These are phyloP conservation scores for Aspergillus sp. DNA, from an alignment of 2,329 filamentous ascomycete genomes.

Conservation along the genomic window DNA sequence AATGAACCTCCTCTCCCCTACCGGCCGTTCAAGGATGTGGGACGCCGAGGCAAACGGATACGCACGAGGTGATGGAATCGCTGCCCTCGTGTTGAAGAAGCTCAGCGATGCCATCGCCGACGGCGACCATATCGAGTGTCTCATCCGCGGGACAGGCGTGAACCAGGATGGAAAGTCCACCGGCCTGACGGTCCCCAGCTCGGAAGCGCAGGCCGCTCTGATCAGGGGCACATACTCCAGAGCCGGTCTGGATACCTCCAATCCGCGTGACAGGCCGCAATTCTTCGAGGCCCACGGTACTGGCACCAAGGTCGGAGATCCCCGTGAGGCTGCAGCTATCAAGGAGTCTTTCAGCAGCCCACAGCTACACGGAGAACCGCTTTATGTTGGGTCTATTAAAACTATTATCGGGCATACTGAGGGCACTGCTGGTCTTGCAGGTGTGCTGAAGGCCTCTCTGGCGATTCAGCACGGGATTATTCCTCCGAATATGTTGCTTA, in stretches of 20 bases:
- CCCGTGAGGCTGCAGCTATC: slow-evolving; percentile 23
- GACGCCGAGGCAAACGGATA: slow-evolving; percentile 46
- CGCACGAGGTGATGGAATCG: slow-evolving; percentile 51
- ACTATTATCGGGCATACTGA: slow-evolving; percentile 24
- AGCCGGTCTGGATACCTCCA: slow-evolving; percentile 32
- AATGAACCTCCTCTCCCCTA: slow-evolving; percentile 49
- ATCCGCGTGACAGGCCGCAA: slow-evolving; percentile 26
- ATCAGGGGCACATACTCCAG: slow-evolving; percentile 35
- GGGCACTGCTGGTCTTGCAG: slow-evolving; percentile 19
- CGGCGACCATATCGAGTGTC: slow-evolving; percentile 41
- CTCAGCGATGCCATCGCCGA: slow-evolving; percentile 45
- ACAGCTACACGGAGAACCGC: no score
- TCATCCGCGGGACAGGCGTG: slow-evolving; percentile 29
- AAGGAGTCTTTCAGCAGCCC: no score
- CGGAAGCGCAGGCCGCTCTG: slow-evolving; percentile 33
- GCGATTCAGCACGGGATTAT: slow-evolving; percentile 21
- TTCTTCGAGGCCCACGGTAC: slow-evolving; percentile 46
- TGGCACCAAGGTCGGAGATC: slow-evolving; percentile 31
- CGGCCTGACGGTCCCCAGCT: slow-evolving; percentile 32
- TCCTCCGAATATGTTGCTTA: slow-evolving; percentile 22
- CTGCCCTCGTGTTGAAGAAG: slow-evolving; percentile 48
- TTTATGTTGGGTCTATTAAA: slow-evolving; percentile 24
- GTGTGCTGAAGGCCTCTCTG: slow-evolving; percentile 20
- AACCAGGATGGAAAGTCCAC: slow-evolving; percentile 34
- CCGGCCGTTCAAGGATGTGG: slow-evolving; percentile 49